phyloP scores from a whole-genome alignment of 78 protist genomes.

The Diacronema lutheri region DNA sequence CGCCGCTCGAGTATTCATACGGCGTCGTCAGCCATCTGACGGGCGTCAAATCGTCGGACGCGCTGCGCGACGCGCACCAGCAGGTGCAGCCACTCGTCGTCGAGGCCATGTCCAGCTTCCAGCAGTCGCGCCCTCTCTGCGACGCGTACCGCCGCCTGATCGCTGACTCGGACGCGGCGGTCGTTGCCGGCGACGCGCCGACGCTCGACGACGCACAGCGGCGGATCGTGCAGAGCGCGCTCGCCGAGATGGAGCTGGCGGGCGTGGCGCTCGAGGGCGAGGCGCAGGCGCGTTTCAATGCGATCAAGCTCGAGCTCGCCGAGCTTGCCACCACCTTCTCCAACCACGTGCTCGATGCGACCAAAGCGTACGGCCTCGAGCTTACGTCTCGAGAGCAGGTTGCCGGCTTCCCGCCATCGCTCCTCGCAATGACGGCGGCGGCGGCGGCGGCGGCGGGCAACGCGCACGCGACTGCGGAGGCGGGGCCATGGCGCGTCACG shows the following conservation, averaged over 20 bases:
- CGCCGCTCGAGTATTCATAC: background rate
- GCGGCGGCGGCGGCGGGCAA: background rate
- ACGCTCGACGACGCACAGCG: background rate
- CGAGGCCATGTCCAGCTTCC: background rate
- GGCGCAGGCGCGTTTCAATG: background rate
- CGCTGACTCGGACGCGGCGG: no score
- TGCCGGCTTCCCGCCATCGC: constrained; percentile 7
- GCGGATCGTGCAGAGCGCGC: background rate
- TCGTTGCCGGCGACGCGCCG: background rate
- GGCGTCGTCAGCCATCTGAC: constrained; percentile 16
- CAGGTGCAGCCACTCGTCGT: constrained; percentile 2
- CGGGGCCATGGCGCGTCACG: constrained; percentile 13
- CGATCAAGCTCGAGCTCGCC: background rate
- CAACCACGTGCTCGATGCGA: constrained; percentile 32
- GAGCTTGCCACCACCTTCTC: constrained; percentile 1
- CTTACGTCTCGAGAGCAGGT: background rate
- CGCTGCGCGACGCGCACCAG: background rate
- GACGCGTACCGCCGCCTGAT: background rate
- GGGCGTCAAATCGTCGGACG: background rate
- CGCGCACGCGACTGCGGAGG: background rate
- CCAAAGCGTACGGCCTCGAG: background rate
- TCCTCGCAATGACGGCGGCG: background rate
- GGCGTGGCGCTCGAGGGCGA: constrained; percentile 10
- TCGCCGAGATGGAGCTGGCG: background rate
- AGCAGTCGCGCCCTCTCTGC: background rate